Evolutionary conservation across 805 yeast genomes (phyloP).

Genomic region (Ogataea methanolica): DNA sequence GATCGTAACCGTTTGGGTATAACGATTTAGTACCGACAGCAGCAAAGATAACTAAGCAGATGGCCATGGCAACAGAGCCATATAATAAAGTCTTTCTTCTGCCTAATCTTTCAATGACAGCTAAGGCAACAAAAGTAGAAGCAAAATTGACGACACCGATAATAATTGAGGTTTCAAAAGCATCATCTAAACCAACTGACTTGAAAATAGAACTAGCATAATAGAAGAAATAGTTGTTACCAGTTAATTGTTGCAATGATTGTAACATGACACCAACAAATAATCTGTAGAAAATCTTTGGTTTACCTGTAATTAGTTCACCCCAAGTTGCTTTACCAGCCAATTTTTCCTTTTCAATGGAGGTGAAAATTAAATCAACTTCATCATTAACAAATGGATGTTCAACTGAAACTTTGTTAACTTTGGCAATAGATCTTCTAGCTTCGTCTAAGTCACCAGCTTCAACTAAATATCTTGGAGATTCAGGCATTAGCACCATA

Average conservation of each 20-base stretch:
- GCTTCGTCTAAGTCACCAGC: slow-evolving; percentile 49
- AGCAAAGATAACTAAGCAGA: slow-evolving; percentile 56
- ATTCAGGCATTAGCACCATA: slow-evolving; percentile 62
- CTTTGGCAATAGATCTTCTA: slow-evolving; percentile 46
- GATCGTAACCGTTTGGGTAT: slow-evolving; percentile 35
- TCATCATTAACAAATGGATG: slow-evolving; percentile 53
- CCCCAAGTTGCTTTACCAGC: slow-evolving; percentile 67
- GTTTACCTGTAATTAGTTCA: slow-evolving; percentile 59
- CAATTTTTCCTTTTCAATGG: slow-evolving; percentile 53
- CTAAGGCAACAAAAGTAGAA: slow-evolving; percentile 50
- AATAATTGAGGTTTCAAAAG: slow-evolving; percentile 56
- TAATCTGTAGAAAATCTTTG: slow-evolving; percentile 54
- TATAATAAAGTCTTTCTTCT: slow-evolving; percentile 45
- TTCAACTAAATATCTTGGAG: slow-evolving; percentile 60
- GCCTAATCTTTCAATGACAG: slow-evolving; percentile 49
- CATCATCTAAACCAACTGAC: slow-evolving; percentile 52
- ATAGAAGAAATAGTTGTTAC: slow-evolving; percentile 63
- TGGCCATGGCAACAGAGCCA: slow-evolving; percentile 51
- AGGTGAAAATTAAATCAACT: slow-evolving; percentile 50
- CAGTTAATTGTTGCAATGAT: slow-evolving; percentile 58
- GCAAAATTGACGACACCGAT: slow-evolving; percentile 54
- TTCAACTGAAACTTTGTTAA: slow-evolving; percentile 52
- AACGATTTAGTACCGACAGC: slow-evolving; percentile 52
- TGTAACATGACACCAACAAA: slow-evolving; percentile 56
- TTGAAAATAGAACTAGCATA: slow-evolving; percentile 61